Percentiles rank a stretch among this genome's conserved stretches.
Conservation (phyloP, 305 asterid genomes). For the Fraxinus xanthoxyloides region DNA sequence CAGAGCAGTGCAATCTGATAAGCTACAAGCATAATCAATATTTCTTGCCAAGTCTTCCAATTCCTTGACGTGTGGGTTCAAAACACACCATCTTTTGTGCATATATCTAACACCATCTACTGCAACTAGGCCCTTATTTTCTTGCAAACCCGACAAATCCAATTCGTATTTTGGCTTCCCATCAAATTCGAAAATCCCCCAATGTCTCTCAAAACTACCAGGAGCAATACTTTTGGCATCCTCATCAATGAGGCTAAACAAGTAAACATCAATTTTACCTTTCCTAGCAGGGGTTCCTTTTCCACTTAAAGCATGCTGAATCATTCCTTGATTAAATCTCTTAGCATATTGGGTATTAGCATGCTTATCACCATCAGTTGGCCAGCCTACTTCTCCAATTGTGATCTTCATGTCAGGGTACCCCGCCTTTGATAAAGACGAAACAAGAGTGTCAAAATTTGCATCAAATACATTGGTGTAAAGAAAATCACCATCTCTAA, state of each 20-base stretch:
- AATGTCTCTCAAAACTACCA: constrained; percentile 70
- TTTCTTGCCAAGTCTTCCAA: constrained; percentile 43
- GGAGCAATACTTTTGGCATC: constrained; percentile 61
- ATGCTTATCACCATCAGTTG: constrained; percentile 58
- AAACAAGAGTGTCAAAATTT: constrained; percentile 61
- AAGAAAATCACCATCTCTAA: constrained; percentile 37
- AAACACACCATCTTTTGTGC: constrained; percentile 66
- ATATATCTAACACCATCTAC: constrained; percentile 68
- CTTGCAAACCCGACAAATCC: constrained; percentile 45
- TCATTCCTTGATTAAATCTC: constrained; percentile 57
- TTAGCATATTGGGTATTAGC: constrained; percentile 45
- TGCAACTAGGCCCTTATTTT: constrained; percentile 47
- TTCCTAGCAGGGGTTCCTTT: constrained; percentile 60
- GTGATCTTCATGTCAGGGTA: constrained; percentile 57
- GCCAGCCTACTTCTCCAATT: constrained; percentile 86
- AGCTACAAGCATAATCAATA: constrained; percentile 74
- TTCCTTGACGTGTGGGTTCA: constrained; percentile 44
- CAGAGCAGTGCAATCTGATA: constrained; percentile 77
- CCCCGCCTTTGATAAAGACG: constrained; percentile 55
- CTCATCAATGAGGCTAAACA: constrained; percentile 70
- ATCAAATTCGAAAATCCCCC: constrained; percentile 81
- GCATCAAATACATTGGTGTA: constrained; percentile 75
- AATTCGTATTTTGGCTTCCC: constrained; percentile 82
- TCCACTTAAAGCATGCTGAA: constrained; percentile 46
- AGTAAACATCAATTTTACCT: constrained; percentile 44